Conservation (phyloP, 1,284 basidiomycete species). For the Sanghuangporus weigelae region DNA sequence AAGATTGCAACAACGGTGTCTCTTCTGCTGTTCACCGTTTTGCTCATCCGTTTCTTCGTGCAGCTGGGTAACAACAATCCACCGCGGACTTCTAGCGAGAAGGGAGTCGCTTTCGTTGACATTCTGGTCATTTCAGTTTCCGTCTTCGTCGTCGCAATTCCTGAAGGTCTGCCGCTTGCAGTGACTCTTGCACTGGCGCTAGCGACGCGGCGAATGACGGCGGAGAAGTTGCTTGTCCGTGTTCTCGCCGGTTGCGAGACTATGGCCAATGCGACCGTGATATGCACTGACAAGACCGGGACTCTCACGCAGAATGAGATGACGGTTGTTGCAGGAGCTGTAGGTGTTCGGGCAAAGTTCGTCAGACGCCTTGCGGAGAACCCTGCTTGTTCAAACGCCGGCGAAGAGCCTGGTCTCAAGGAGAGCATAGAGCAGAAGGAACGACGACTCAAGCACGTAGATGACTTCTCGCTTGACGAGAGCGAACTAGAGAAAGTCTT, state of each 20-base stretch:
- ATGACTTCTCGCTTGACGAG: constrained; percentile 86
- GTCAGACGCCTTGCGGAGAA: constrained; percentile 78
- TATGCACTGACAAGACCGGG: constrained; percentile 45
- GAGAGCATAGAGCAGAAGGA: constrained; percentile 1
- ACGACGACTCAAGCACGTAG: constrained; percentile 16
- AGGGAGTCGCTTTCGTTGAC: constrained; percentile 88
- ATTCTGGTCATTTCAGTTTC: constrained; percentile 94
- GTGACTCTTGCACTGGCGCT: constrained; percentile 37
- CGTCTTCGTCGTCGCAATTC: constrained; percentile 93
- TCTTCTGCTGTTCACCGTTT: constrained; percentile 74
- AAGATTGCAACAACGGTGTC: constrained; percentile 86
- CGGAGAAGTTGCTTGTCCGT: constrained; percentile 90
- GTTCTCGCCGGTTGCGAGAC: constrained; percentile 96
- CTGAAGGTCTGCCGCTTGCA: constrained; percentile 93
- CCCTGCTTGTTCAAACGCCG: constrained; percentile 66
- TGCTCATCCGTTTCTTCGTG: constrained; percentile 95
- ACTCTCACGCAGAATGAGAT: constrained; percentile 92
- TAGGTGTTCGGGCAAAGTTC: constrained; percentile 93
- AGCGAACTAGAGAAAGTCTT: constrained; percentile 58
- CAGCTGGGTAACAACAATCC: constrained; percentile 63
- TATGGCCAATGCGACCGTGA: constrained; percentile 28
- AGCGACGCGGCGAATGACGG: constrained; percentile 95
- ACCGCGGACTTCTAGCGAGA: constrained; percentile 65
- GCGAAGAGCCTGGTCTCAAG: constrained; percentile 22
- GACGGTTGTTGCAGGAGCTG: constrained; percentile 92